Conservation (phyloP, 1,284 basidiomycete species). For the Afroboletus lepidellus region DNA sequence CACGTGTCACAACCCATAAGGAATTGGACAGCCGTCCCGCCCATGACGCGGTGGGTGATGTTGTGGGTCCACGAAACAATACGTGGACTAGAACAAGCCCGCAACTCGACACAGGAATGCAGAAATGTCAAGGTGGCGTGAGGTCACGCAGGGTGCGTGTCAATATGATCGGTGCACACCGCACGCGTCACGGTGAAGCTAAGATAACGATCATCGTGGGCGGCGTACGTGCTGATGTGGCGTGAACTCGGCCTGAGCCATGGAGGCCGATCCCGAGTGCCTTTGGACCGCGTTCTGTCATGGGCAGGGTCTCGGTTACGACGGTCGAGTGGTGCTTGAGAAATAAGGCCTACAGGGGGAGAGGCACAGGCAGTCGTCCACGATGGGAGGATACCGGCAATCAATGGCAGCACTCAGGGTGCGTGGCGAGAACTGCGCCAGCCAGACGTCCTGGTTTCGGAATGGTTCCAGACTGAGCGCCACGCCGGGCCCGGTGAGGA, state of each 20-base stretch:
- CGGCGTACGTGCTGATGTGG: slow-evolving; percentile 6
- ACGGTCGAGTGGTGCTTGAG: slow-evolving; percentile 1
- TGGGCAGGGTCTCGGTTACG: not conserved
- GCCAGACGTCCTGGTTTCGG: not conserved
- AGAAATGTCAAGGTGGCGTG: slow-evolving; percentile 19
- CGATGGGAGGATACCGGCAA: not conserved
- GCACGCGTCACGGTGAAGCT: not conserved
- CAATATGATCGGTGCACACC: not conserved
- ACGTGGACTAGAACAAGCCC: slow-evolving; percentile 1
- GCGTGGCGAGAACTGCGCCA: slow-evolving; percentile 1
- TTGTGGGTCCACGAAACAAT: slow-evolving; percentile 22
- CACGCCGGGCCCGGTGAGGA: slow-evolving; percentile 5
- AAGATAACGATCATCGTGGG: slow-evolving; percentile 18
- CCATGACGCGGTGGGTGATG: not conserved
- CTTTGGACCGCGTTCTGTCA: not conserved
- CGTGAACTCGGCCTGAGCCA: not conserved
- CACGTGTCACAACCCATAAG: slow-evolving; percentile 11
- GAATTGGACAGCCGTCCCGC: not conserved
- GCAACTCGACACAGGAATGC: slow-evolving; percentile 9
- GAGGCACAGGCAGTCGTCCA: slow-evolving; percentile 6
- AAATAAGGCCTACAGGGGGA: slow-evolving; percentile 4
- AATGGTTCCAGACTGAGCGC: slow-evolving; percentile 3
- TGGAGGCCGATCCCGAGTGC: not conserved
- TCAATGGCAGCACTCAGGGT: slow-evolving; percentile 1
- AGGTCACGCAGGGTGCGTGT: slow-evolving; percentile 9